Base-by-base conservation (phyloP, 2,329 filamentous ascomycete species). In the Thermomyces lanuginosus region DNA sequence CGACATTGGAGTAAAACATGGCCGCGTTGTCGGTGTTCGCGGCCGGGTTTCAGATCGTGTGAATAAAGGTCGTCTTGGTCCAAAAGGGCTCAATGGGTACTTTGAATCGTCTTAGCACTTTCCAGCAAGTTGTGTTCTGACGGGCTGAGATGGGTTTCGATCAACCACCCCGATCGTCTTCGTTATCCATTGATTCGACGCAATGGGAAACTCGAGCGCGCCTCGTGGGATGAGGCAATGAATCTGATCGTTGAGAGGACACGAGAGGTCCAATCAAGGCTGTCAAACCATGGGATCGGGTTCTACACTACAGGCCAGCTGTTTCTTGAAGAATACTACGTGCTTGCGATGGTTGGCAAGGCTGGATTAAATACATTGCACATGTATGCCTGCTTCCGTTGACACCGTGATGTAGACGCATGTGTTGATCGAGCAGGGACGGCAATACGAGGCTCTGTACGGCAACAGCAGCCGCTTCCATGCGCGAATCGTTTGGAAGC, bases 361-460 rank as follows among this genome's bases (percentile, higher is more conserved):
- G 50, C 46, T 3, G 51, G 52, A 0, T 32, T 53, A 8, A 42
- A 52, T 30, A 54, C 50, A 1, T 31, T 55, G 12, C 49, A 55
- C 28, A 52, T 53, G 49, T 51, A 35, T 15, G 44, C 7, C 9
- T 7, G 8, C 14, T 19, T 4, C 7, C 2, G 3, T 8, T 6
- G 6, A 3, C 11, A 7, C 7, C 10, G 4, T n/a, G 11, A 26
- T 13, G 24, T 5, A 8, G 17, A 21, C 8, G 15, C 27, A 12
- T 13, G 22, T 30, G 11, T 26, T 8, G 18, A 11, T 12, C 21
- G 4, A 13, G 9, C 17, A 53, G 49, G 49, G 49, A 55, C 24
- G 51, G 52, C 3, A 55, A 56, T 31, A 56, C 52, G 4, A 42
- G 51, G 2, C 40, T 56, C 1, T 56, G 50, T 29, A 55, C 49